These are phyloP conservation scores for Cercophora scortea DNA, from an alignment of 495 filamentous ascomycete genomes.

Conservation along the genomic window DNA sequence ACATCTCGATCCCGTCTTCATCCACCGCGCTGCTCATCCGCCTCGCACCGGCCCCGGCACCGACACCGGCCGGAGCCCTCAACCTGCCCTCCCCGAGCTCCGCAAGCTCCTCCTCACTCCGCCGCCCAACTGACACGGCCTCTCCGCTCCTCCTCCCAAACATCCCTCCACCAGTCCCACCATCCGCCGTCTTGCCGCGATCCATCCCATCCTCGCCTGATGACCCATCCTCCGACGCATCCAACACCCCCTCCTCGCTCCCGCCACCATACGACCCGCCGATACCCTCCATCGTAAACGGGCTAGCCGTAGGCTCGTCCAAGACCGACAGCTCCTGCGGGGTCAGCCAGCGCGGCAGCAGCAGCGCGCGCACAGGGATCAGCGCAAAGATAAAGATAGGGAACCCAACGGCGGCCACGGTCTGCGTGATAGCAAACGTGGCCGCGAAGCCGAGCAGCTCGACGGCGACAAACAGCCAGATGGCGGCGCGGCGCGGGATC, in stretches of 20 bases:
- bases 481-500: conserved; percentile 49
- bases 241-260: not conserved
- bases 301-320: conserved; percentile 75
- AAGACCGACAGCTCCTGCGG: conserved; percentile 60
- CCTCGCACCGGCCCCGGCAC: not conserved
- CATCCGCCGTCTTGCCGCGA: not conserved
- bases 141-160: not conserved
- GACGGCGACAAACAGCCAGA: conserved; percentile 72
- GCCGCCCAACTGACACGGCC: not conserved
- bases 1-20: not conserved
- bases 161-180: not conserved
- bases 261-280: conserved; percentile 57
- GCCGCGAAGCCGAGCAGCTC: conserved; percentile 75
- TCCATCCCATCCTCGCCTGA: not conserved
- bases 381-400: conserved; percentile 77
- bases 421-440: conserved; percentile 93
- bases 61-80: not conserved
- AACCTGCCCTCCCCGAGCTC: conserved; percentile 21
- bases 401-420: conserved; percentile 89
- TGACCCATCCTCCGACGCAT: not conserved
- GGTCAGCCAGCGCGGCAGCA: conserved; percentile 66
- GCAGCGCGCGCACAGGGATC: conserved; percentile 65
- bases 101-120: conserved; percentile 24
- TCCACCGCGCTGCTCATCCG: not conserved
- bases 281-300: conserved; percentile 79